Conservation (phyloP, 2,329 filamentous ascomycete genomes). For the Sporothrix euskadiensis region DNA sequence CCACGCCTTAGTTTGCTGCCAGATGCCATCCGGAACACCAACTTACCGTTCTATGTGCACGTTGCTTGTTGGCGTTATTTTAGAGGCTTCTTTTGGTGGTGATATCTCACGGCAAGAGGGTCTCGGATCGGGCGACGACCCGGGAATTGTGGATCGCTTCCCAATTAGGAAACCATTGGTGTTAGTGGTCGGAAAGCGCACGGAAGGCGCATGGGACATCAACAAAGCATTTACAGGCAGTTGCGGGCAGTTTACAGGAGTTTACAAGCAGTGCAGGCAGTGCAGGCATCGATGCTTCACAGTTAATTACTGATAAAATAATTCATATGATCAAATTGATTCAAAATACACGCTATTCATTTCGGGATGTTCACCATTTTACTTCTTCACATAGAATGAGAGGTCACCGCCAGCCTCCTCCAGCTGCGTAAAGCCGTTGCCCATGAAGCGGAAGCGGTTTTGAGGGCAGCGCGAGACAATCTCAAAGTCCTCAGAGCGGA, state of each 20-base stretch:
- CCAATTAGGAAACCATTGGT: constrained; percentile 14
- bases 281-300: no score
- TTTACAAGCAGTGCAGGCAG: background rate
- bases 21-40: background rate
- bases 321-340: background rate
- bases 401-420: constrained; percentile 12
- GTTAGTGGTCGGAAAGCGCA: constrained; percentile 13
- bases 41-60: background rate
- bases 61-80: background rate
- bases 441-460: constrained; percentile 28
- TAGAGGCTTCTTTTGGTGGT: background rate
- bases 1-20: background rate
- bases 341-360: background rate
- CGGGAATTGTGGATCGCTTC: constrained; percentile 1
- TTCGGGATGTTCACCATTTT: background rate
- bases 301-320: background rate
- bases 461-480: constrained; percentile 27
- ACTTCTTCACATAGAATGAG: constrained; percentile 17
- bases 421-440: constrained; percentile 22
- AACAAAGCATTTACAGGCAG: background rate
- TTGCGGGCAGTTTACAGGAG: background rate
- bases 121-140: constrained; percentile 7
- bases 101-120: background rate
- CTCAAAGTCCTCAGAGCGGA: constrained; percentile 41
- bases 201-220: background rate